Conservation (phyloP, 2,329 filamentous ascomycete genomes). For the Fusarium vanettenii region DNA sequence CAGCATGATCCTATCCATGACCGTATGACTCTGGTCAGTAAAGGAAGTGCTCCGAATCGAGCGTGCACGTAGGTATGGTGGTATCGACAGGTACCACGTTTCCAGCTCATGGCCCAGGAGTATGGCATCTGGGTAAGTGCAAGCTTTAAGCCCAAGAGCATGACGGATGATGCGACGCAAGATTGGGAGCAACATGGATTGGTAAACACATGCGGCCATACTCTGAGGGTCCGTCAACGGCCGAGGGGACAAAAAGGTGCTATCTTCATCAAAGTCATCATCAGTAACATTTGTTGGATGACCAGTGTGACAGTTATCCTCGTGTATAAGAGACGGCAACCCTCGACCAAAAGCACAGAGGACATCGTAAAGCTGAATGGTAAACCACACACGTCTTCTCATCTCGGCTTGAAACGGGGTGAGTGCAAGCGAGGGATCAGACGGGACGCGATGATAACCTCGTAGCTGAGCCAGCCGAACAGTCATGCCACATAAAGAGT, state of each 20-base stretch:
- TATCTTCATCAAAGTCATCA: slow-evolving; percentile 22
- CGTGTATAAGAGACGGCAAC: slow-evolving; percentile 6
- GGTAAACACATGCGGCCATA: slow-evolving; percentile 1
- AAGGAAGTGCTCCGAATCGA: slow-evolving; percentile 5
- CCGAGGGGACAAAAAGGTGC: background rate
- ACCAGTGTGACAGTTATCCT: background rate
- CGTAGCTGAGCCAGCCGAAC: slow-evolving; percentile 17
- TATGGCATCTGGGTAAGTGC: background rate
- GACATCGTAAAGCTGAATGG: slow-evolving; percentile 23
- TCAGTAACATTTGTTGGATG: slow-evolving; percentile 9
- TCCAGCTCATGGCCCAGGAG: background rate
- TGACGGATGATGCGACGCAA: slow-evolving; percentile 14
- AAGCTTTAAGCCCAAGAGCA: slow-evolving; percentile 4
- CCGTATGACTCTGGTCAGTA: background rate
- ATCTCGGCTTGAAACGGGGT: slow-evolving; percentile 21
- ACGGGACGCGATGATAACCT: slow-evolving; percentile 4
- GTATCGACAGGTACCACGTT: slow-evolving; percentile 21
- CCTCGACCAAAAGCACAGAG: slow-evolving; percentile 18
- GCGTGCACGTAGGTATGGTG: background rate
- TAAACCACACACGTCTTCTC: slow-evolving; percentile 21
- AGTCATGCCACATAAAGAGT: background rate
- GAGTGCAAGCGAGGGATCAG: background rate
- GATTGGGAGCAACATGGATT: slow-evolving; percentile 14
- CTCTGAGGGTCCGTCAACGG: background rate
- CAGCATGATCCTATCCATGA: slow-evolving; percentile 18